These are phyloP conservation scores for Takashimella koratensis DNA, from an alignment of 1,284 basidiomycete genomes.

Conservation along the genomic window DNA sequence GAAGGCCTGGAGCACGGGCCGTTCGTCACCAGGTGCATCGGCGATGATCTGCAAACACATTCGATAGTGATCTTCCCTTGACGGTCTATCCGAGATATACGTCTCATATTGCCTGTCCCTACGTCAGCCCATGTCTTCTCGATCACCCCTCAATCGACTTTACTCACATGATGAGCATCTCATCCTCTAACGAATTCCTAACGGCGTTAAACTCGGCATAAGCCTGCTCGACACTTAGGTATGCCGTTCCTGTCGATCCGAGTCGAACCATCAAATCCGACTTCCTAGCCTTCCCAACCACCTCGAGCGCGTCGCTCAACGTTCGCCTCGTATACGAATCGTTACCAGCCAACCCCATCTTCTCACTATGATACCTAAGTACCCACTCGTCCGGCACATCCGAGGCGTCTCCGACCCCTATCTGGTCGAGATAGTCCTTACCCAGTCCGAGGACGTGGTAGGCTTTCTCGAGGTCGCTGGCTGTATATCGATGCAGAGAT, in stretches of 20 bases:
- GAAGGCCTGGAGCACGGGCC: constrained; percentile 33
- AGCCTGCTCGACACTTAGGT: constrained; percentile 38
- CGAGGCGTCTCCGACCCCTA: constrained; percentile 18
- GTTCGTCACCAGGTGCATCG: constrained; percentile 35
- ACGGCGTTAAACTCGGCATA: constrained; percentile 39
- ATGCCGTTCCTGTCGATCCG: constrained; percentile 23
- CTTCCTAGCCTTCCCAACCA: constrained; percentile 29
- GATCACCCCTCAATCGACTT: neutral
- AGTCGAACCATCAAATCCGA: constrained; percentile 25
- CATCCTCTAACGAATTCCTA: constrained; percentile 36
- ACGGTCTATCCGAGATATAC: constrained; percentile 15
- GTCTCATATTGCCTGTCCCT: constrained; percentile 41
- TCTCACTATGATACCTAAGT: neutral
- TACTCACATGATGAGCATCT: constrained; percentile 37
- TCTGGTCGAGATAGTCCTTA: constrained; percentile 14
- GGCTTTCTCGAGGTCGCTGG: constrained; percentile 30
- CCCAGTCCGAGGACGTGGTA: constrained; percentile 34
- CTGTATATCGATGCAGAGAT: constrained; percentile 32
- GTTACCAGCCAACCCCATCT: neutral
- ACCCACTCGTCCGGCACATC: constrained; percentile 30
- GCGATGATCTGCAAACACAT: constrained; percentile 39
- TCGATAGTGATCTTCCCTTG: constrained; percentile 36
- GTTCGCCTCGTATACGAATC: neutral
- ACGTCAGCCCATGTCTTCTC: neutral
- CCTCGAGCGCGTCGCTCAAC: constrained; percentile 23